These are phyloP conservation scores for Globisporangium radiosum DNA, from an alignment of 352 stramenopile species.

Conservation along the genomic window DNA sequence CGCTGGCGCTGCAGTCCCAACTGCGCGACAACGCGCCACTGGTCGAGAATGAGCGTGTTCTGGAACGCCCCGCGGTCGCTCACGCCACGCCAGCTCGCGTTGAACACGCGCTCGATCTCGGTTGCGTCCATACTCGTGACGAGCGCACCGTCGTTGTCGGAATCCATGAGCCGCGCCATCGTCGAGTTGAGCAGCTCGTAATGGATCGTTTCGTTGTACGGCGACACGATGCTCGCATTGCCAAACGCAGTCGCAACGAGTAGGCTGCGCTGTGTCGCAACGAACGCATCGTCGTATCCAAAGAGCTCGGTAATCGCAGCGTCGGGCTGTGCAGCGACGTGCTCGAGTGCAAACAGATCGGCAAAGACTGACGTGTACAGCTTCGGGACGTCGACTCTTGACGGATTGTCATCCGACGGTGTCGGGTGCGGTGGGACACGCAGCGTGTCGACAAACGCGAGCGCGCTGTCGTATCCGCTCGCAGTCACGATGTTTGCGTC, in stretches of 20 bases:
- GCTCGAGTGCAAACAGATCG: conserved; percentile 33
- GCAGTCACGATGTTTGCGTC: conserved; percentile 38
- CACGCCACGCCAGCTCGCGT: conserved; percentile 42
- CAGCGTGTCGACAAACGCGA: conserved; percentile 60
- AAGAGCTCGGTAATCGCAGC: conserved; percentile 36
- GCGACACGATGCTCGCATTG: conserved; percentile 33
- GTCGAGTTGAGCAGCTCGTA: conserved; percentile 47
- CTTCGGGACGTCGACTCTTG: conserved; percentile 28
- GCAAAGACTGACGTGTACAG: conserved; percentile 40
- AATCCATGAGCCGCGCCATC: conserved; percentile 29
- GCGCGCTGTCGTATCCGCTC: conserved; percentile 18
- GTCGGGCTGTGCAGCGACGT: conserved; percentile 7
- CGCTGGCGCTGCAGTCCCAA: conserved; percentile 39
- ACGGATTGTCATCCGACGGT: conserved; percentile 25
- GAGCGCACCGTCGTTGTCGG: conserved; percentile 26
- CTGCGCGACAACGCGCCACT: conserved; percentile 40
- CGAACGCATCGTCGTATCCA: conserved; percentile 45
- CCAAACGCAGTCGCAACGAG: conserved; percentile 30
- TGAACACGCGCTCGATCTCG: conserved; percentile 43
- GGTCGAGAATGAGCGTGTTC: conserved; percentile 35
- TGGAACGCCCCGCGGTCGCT: conserved; percentile 26
- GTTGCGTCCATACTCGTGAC: conserved; percentile 27
- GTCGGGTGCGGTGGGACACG: conserved; percentile 56
- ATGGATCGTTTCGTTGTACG: conserved; percentile 41
- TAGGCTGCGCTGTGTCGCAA: conserved; percentile 15